Evolutionary conservation across 108 stramenopile genomes (phyloP).

Genomic region (Asterionellopsis glacialis): DNA sequence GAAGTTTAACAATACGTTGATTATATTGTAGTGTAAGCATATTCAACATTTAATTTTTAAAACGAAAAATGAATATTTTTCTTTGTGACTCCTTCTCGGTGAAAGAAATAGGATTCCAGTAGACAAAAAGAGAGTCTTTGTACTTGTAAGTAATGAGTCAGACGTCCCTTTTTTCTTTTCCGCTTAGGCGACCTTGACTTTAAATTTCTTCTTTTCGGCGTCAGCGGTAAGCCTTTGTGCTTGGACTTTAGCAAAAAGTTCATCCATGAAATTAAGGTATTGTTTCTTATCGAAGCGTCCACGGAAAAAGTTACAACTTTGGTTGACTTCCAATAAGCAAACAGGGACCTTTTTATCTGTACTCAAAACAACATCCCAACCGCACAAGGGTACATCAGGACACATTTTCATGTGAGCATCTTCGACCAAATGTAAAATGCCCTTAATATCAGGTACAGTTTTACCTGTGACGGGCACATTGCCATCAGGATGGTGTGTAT

Average conservation of each 20-base stretch:
- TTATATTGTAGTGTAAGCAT: too few relatives aligned
- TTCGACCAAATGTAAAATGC: slow-evolving; percentile 66
- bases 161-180: too few relatives aligned
- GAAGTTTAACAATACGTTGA: too few relatives aligned
- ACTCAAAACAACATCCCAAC: slow-evolving; percentile 85
- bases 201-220: slow-evolving; percentile 1
- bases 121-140: too few relatives aligned
- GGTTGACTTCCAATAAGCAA: slow-evolving; percentile 82
- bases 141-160: too few relatives aligned
- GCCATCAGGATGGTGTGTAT: slow-evolving; percentile 79
- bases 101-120: too few relatives aligned
- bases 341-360: slow-evolving; percentile 61
- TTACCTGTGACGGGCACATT: slow-evolving; percentile 49
- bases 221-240: slow-evolving; percentile 42
- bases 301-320: slow-evolving; percentile 82
- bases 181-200: too few relatives aligned
- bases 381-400: slow-evolving; percentile 75
- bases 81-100: too few relatives aligned
- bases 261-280: slow-evolving; percentile 74
- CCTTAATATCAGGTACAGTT: slow-evolving; percentile 63
- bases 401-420: slow-evolving; percentile 74
- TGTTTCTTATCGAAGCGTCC: slow-evolving; percentile 72
- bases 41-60: too few relatives aligned
- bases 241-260: slow-evolving; percentile 51
- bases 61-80: too few relatives aligned